Evolutionary conservation across 164 flowering plant species (phyloP).

Genomic region (Umbellularia californica): DNA sequence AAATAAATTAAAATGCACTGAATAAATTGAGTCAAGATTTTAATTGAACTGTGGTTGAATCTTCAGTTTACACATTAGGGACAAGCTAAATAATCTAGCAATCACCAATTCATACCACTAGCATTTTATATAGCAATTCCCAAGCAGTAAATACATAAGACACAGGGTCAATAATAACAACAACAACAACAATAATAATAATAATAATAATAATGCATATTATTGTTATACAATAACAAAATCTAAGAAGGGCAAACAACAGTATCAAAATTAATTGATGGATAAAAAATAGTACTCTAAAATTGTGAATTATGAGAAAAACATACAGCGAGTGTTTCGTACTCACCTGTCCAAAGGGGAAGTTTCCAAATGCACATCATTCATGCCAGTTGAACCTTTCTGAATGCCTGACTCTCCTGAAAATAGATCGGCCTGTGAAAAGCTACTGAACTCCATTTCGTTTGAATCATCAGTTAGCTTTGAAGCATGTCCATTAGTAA

Average conservation of each 20-base stretch:
- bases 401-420: slow-evolving; percentile 22
- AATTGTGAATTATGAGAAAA: not conserved
- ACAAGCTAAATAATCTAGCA: too few species aligned
- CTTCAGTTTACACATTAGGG: too few species aligned
- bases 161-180: not conserved
- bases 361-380: slow-evolving; percentile 18
- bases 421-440: slow-evolving; percentile 29
- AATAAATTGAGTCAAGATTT: too few species aligned
- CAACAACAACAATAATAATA: too few species aligned
- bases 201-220: too few species aligned
- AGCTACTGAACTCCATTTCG: slow-evolving; percentile 31
- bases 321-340: not conserved
- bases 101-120: too few species aligned
- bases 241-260: not conserved
- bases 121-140: not conserved
- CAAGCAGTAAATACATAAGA: not conserved
- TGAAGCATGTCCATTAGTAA: slow-evolving; percentile 21
- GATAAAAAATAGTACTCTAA: not conserved
- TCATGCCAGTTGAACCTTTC: slow-evolving; percentile 19
- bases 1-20: too few species aligned
- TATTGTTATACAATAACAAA: not conserved
- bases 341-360: slow-evolving; percentile 40
- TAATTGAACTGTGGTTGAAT: too few species aligned
- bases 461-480: slow-evolving; percentile 16
- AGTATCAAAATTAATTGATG: not conserved